These are phyloP conservation scores for Lodderomyces metapsilosis DNA, from an alignment of 1,139 yeast species.

Conservation along the genomic window DNA sequence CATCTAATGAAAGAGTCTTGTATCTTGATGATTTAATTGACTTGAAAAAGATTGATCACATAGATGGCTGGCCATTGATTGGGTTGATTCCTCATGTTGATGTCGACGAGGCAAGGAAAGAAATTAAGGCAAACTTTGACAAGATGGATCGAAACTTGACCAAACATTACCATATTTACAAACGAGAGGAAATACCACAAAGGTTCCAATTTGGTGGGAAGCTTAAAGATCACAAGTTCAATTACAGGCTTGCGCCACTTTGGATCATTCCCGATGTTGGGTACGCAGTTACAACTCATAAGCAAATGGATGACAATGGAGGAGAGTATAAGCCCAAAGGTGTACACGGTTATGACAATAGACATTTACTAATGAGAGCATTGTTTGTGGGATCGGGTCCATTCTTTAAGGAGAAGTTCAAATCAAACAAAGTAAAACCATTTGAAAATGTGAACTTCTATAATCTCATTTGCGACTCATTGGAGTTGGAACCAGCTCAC, in stretches of 20 bases:
- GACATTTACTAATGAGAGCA: slow-evolving; percentile 79
- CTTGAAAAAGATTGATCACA: slow-evolving; percentile 51
- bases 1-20: slow-evolving; percentile 62
- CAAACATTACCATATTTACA: slow-evolving; percentile 41
- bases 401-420: slow-evolving; percentile 45
- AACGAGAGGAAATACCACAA: slow-evolving; percentile 57
- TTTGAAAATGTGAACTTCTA: slow-evolving; percentile 74
- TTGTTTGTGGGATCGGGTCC: slow-evolving; percentile 82
- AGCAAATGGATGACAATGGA: slow-evolving; percentile 49
- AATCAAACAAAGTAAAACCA: slow-evolving; percentile 49
- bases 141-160: slow-evolving; percentile 17
- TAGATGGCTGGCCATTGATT: slow-evolving; percentile 88
- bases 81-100: slow-evolving; percentile 63
- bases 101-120: slow-evolving; percentile 20
- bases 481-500: slow-evolving; percentile 54
- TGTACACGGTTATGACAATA: slow-evolving; percentile 80
- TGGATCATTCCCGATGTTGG: slow-evolving; percentile 87
- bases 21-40: slow-evolving; percentile 70
- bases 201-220: slow-evolving; percentile 68
- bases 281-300: slow-evolving; percentile 67
- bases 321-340: slow-evolving; percentile 65
- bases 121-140: slow-evolving; percentile 22
- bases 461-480: slow-evolving; percentile 68
- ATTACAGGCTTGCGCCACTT: slow-evolving; percentile 72
- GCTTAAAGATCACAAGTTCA: slow-evolving; percentile 37